These are phyloP conservation scores for Eutrema heterophyllum DNA, from an alignment of 345 rosid genomes.

Conservation along the genomic window DNA sequence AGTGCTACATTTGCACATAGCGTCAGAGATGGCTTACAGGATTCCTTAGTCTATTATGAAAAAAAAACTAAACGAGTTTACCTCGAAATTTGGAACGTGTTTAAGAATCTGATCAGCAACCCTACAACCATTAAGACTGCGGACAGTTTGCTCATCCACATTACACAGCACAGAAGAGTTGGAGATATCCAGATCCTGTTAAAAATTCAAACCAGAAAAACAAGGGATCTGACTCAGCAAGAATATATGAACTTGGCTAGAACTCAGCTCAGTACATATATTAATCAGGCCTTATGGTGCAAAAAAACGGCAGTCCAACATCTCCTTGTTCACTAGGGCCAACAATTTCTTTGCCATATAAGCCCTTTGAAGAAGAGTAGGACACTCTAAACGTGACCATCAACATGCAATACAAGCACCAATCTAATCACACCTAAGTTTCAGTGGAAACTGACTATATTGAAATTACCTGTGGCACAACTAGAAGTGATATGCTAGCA, in stretches of 20 bases:
- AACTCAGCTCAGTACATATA: not conserved
- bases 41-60: not conserved
- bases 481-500: conserved; percentile 72
- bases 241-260: not conserved
- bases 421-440: not conserved
- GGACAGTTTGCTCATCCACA: conserved; percentile 81
- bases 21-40: conserved; percentile 13
- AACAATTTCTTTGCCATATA: not conserved
- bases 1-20: conserved; percentile 42
- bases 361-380: not conserved
- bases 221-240: conserved; percentile 1
- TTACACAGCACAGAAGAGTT: conserved; percentile 49
- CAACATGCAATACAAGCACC: not conserved
- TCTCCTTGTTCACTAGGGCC: not conserved
- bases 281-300: not conserved
- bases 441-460: not conserved
- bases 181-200: conserved; percentile 83
- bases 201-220: conserved; percentile 13
- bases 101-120: conserved; percentile 96
- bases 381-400: not conserved
- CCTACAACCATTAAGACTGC: conserved; percentile 94
- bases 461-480: conserved; percentile 75
- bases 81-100: conserved; percentile 83
- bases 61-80: conserved; percentile 5
- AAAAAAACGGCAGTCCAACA: not conserved